These are phyloP conservation scores for Taphrina betulina DNA, from an alignment of 1,139 yeast species.

Conservation along the genomic window DNA sequence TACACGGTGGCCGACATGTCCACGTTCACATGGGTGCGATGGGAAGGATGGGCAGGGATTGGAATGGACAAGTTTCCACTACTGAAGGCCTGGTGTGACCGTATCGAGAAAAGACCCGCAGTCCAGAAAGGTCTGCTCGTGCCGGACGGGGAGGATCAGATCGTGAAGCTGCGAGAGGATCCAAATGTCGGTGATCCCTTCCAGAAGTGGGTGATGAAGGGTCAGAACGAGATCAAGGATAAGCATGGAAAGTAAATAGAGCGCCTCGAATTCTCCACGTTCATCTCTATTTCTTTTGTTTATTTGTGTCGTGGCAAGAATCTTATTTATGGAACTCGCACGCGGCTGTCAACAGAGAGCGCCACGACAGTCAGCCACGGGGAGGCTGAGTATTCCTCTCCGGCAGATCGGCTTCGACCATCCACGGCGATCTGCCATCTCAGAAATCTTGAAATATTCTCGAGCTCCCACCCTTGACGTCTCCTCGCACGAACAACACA, in stretches of 20 bases:
- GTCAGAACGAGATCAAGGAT: not conserved
- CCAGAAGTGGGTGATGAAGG: constrained; percentile 3
- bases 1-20: constrained; percentile 57
- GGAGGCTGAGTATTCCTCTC: too few relatives aligned
- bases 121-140: constrained; percentile 1
- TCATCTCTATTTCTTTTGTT: too few relatives aligned
- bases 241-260: constrained; percentile 1
- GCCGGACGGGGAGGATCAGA: constrained; percentile 32
- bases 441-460: too few relatives aligned
- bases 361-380: too few relatives aligned
- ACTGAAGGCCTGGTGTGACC: not conserved
- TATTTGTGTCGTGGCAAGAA: too few relatives aligned
- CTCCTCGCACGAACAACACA: too few relatives aligned
- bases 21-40: constrained; percentile 47
- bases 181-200: not conserved
- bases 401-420: too few relatives aligned
- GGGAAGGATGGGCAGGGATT: constrained; percentile 7
- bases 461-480: too few relatives aligned
- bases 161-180: not conserved
- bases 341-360: too few relatives aligned
- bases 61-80: not conserved
- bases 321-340: too few relatives aligned
- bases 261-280: too few relatives aligned
- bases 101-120: not conserved
- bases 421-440: too few relatives aligned